These are phyloP conservation scores for Nadsonia starkeyi-henricii DNA, from an alignment of 1,139 yeast genomes.

Conservation along the genomic window DNA sequence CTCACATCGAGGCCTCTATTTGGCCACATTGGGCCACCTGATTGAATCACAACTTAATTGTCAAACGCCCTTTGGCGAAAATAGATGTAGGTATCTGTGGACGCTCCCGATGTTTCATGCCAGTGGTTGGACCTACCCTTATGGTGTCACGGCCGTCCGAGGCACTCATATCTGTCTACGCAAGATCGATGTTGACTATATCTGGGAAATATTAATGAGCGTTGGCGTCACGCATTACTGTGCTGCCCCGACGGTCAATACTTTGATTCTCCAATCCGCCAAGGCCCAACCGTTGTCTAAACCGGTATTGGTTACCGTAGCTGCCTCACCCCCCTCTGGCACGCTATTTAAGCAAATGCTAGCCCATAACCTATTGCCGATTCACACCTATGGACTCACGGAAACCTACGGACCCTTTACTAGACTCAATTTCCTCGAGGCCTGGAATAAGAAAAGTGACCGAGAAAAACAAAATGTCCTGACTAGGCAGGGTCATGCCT, in stretches of 20 bases:
- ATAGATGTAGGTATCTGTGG: constrained; percentile 25
- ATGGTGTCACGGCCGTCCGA: constrained; percentile 26
- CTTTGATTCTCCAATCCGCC: constrained; percentile 23
- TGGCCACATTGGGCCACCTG: constrained; percentile 22
- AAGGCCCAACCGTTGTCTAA: constrained; percentile 18
- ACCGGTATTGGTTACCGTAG: constrained; percentile 24
- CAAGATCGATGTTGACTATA: constrained; percentile 23
- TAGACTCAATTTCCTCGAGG: constrained; percentile 20
- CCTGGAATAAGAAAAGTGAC: constrained; percentile 20
- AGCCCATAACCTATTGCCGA: constrained; percentile 22
- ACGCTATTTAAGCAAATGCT: constrained; percentile 25
- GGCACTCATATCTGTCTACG: constrained; percentile 26
- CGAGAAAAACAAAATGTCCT: constrained; percentile 17
- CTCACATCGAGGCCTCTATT: constrained; percentile 33
- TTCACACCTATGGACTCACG: constrained; percentile 68
- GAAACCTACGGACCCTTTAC: constrained; percentile 29
- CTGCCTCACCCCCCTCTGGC: constrained; percentile 28
- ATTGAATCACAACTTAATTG: constrained; percentile 23
- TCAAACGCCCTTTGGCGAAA: constrained; percentile 18
- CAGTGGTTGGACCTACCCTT: constrained; percentile 28
- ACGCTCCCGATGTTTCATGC: constrained; percentile 29
- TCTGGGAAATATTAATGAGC: constrained; percentile 23
- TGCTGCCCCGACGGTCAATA: constrained; percentile 29
- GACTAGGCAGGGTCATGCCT: constrained; percentile 26
- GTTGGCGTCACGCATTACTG: constrained; percentile 24